These are phyloP conservation scores for Paracorniculantispora psalliotae DNA, from an alignment of 2,329 filamentous ascomycete genomes.

Conservation along the genomic window DNA sequence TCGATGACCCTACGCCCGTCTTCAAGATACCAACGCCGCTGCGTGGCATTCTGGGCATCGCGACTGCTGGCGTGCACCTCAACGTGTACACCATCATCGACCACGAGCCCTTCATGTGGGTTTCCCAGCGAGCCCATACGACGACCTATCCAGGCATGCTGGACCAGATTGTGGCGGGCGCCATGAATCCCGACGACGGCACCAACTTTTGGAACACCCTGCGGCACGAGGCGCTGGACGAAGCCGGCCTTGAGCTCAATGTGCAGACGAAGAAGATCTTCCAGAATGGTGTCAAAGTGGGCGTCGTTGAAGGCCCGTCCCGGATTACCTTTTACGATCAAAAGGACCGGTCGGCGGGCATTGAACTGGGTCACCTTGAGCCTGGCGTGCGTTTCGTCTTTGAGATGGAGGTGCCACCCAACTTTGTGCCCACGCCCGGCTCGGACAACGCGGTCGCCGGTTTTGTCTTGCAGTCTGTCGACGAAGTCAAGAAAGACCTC, in stretches of 20 bases:
- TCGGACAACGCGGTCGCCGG: constrained; percentile 25
- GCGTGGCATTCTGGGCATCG: constrained; percentile 31
- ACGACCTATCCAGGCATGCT: constrained; percentile 30
- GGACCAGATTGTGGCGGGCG: constrained; percentile 34
- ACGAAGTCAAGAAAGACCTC: constrained; percentile 27
- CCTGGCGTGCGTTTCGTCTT: constrained; percentile 34
- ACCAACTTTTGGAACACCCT: constrained; percentile 25
- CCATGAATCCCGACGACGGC: constrained; percentile 27
- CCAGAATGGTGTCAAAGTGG: constrained; percentile 21
- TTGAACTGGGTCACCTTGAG: constrained; percentile 30
- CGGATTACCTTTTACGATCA: constrained; percentile 31
- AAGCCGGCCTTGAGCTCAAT: constrained; percentile 24
- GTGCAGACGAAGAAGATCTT: background rate
- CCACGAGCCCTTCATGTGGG: constrained; percentile 20
- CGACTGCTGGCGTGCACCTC: constrained; percentile 33
- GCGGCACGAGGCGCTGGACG: constrained; percentile 29
- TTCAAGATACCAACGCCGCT: constrained; percentile 28
- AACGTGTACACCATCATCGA: constrained; percentile 27
- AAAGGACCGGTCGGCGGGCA: constrained; percentile 27
- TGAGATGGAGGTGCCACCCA: constrained; percentile 27
- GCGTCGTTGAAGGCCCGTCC: constrained; percentile 20
- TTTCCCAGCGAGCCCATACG: constrained; percentile 26
- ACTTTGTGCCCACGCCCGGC: constrained; percentile 20
- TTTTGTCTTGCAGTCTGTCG: constrained; percentile 25
- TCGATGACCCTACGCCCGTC: constrained; percentile 16